Percentiles rank a stretch among this genome's conserved stretches.
phyloP scores from a whole-genome alignment of 306 rosid genomes.

The Cucumis cinereus region DNA sequence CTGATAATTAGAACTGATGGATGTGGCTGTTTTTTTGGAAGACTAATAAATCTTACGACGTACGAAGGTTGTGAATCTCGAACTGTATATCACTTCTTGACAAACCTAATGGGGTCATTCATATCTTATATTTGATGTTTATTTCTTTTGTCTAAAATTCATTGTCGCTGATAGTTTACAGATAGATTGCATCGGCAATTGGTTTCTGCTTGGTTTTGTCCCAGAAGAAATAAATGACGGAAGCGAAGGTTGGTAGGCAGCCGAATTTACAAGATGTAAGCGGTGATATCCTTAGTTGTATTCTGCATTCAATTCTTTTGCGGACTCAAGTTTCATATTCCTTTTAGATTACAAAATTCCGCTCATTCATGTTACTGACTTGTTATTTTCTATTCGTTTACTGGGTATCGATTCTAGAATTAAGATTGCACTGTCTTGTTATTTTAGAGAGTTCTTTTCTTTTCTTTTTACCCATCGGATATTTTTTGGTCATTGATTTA shows the following conservation, averaged over 20 bases:
- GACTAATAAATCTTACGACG: background rate
- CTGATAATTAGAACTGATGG: background rate
- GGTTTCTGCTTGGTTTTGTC: background rate
- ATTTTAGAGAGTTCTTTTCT: background rate
- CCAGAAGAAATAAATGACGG: background rate
- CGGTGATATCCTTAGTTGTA: background rate
- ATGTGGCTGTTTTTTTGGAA: background rate
- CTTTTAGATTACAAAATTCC: background rate
- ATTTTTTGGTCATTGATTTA: background rate
- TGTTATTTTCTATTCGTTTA: background rate
- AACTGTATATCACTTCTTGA: background rate
- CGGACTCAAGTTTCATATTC: background rate
- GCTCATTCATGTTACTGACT: background rate
- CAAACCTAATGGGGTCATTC: background rate
- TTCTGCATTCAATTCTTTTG: background rate
- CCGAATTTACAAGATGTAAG: slow-evolving; percentile 8
- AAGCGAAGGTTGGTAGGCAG: background rate
- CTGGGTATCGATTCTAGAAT: background rate
- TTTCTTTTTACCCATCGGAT: background rate
- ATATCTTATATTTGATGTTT: background rate
- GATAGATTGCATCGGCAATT: background rate
- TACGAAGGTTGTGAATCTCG: background rate
- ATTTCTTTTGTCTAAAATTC: background rate
- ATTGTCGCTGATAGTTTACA: background rate
- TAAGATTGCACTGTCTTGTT: background rate